These are phyloP conservation scores for Gastrolobium bilobum DNA, from an alignment of 306 rosid genomes.

Conservation along the genomic window DNA sequence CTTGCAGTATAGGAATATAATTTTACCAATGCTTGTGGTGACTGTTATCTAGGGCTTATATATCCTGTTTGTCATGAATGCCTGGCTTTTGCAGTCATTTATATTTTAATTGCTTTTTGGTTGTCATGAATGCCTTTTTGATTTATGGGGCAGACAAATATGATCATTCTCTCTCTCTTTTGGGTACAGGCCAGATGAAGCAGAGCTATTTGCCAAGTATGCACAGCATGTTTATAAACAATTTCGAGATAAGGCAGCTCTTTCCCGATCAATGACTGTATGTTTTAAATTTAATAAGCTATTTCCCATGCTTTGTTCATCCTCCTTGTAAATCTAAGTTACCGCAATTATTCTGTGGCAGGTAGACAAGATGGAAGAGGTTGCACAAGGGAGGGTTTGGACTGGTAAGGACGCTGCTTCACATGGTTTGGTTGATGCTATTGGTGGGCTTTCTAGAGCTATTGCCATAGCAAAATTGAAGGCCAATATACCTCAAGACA, in stretches of 20 bases:
- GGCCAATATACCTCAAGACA: slow-evolving; percentile 93
- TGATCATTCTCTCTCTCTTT: slow-evolving; percentile 1
- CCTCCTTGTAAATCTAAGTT: slow-evolving; percentile 25
- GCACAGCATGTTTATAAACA: slow-evolving; percentile 79
- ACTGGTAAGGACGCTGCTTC: slow-evolving; percentile 86
- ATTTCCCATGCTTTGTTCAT: slow-evolving; percentile 5
- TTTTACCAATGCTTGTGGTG: slow-evolving; percentile 8
- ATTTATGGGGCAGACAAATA: slow-evolving; percentile 1
- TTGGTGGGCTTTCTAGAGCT: slow-evolving; percentile 93
- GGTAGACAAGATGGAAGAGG: slow-evolving; percentile 95
- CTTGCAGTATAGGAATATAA: neutral
- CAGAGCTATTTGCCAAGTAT: slow-evolving; percentile 84
- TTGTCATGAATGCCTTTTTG: slow-evolving; percentile 1
- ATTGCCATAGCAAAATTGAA: slow-evolving; percentile 88
- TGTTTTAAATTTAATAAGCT: slow-evolving; percentile 39
- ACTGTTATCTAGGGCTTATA: slow-evolving; percentile 12
- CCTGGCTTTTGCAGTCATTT: neutral
- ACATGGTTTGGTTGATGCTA: slow-evolving; percentile 86
- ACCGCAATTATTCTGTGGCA: slow-evolving; percentile 40
- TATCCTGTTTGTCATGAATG: slow-evolving; percentile 1
- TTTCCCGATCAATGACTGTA: slow-evolving; percentile 90
- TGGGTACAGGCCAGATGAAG: slow-evolving; percentile 85
- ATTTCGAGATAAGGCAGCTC: slow-evolving; percentile 92
- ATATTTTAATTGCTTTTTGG: neutral
- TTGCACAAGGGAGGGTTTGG: slow-evolving; percentile 99